A percentile compares a stretch with the other conserved stretches of the same genome.
Evolutionary conservation across 2,329 filamentous ascomycete species (phyloP).

Genomic region (Mycosphaerella sp.): DNA sequence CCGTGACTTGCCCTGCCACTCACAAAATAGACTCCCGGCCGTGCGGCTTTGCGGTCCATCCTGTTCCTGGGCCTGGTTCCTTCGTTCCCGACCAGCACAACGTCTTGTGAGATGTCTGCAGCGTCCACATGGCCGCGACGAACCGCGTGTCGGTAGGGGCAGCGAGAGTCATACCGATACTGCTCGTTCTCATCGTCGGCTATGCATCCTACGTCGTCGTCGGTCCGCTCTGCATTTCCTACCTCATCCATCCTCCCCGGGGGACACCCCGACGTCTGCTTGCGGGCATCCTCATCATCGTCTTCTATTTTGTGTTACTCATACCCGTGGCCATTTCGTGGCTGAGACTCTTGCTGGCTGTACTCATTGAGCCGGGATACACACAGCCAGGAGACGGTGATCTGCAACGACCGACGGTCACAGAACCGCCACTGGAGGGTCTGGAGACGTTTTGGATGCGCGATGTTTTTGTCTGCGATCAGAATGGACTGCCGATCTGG

Average conservation of each 20-base stretch:
- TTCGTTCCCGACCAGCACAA: slow-evolving; percentile 1
- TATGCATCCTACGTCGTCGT: slow-evolving; percentile 30
- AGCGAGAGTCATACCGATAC: slow-evolving; percentile 27
- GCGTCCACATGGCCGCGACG: slow-evolving; percentile 8
- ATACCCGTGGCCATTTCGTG: slow-evolving; percentile 61
- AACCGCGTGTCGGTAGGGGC: slow-evolving; percentile 22
- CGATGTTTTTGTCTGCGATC: slow-evolving; percentile 76
- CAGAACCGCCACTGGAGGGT: slow-evolving; percentile 50
- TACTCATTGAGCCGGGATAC: slow-evolving; percentile 66
- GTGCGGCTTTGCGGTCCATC: neutral
- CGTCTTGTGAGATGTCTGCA: neutral
- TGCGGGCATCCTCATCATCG: slow-evolving; percentile 62
- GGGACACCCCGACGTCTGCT: slow-evolving; percentile 40
- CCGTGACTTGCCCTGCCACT: too few species aligned
- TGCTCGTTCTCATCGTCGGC: slow-evolving; percentile 27
- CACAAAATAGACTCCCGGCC: slow-evolving; percentile 21
- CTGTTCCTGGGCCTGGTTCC: neutral
- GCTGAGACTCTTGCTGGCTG: slow-evolving; percentile 60
- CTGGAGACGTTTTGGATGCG: slow-evolving; percentile 73
- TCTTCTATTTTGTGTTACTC: slow-evolving; percentile 66
- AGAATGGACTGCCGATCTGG: slow-evolving; percentile 77
- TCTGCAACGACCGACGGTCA: slow-evolving; percentile 16
- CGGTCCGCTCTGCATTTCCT: slow-evolving; percentile 54
- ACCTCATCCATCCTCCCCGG: slow-evolving; percentile 52
- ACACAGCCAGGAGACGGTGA: slow-evolving; percentile 54